phyloP scores from a whole-genome alignment of 495 filamentous ascomycete genomes.

The Penicillium canescens region DNA sequence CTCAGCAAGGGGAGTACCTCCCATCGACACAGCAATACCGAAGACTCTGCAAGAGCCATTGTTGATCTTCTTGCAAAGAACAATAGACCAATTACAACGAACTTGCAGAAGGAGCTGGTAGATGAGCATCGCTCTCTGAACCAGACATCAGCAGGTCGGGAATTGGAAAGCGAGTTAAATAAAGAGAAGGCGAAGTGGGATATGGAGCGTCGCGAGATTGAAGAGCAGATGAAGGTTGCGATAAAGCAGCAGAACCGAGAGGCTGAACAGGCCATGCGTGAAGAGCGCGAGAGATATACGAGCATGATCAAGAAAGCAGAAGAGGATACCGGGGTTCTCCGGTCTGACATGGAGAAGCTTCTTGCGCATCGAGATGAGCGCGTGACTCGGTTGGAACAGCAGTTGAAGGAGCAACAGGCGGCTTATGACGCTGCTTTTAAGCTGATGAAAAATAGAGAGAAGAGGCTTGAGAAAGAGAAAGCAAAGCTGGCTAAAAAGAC shows the following conservation, averaged over 20 bases:
- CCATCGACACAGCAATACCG: conserved; percentile 7
- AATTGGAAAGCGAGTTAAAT: neutral
- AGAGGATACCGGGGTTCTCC: neutral
- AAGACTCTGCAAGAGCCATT: neutral
- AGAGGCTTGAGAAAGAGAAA: neutral
- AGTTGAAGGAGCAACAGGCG: neutral
- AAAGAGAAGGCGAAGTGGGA: neutral
- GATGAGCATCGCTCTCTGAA: neutral
- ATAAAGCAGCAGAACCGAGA: neutral
- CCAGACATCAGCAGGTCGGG: conserved; percentile 1
- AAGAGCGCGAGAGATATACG: neutral
- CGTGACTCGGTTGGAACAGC: neutral
- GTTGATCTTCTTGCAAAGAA: neutral
- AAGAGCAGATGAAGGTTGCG: neutral
- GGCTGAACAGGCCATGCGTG: conserved; percentile 1
- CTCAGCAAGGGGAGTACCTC: conserved; percentile 1
- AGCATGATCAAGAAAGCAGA: conserved; percentile 1
- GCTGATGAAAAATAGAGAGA: neutral
- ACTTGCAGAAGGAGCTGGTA: conserved; percentile 1
- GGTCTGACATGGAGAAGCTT: neutral
- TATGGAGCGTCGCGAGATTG: neutral
- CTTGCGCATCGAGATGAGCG: conserved; percentile 4
- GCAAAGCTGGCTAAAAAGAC: neutral
- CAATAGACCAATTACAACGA: neutral
- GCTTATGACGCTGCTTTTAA: neutral